Evolutionary conservation across 306 rosid genomes (phyloP), one percentile per base, ranked within the genome.

Genomic region (Myrica gale): DNA sequence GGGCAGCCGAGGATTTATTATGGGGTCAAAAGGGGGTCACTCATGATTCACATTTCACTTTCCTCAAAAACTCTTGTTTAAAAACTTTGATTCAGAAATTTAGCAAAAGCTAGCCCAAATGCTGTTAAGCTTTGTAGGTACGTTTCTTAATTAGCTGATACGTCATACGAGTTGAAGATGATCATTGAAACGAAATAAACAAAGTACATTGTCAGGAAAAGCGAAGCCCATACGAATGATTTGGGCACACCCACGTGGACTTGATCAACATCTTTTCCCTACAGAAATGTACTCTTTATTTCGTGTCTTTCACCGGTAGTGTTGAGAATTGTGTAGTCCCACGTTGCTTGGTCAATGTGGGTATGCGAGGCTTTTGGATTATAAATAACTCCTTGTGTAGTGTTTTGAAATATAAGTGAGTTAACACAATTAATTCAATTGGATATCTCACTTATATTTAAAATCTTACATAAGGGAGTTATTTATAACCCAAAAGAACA

Each of bases 161-260:
- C 68, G 72, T 32, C 3, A 32, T 51, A 10, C 68, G 72, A 41
- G 77, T 70, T 23, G 69, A 76, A 67, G 41, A 50, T n/a, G 45
- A 54, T 17, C 75, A 76, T 76, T 48, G 68, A 74, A 72, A 67
- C 11, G 53, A 2, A 75, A 48, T 56, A 52, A 80, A 69, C 19
- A 72, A 84, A 69, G 10, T 8, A 13, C 48, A 10, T 73, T 68
- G 65, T 43, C 80, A 81, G 69, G 88, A 86, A 89, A 90, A 69
- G 85, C 32, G 86, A 84, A 81, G 84, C 51, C 72, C 87, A 73
- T 83, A 78, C 84, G 78, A 85, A 91, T 89, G 83, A 91, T 91
- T 84, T 84, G 78, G 55, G 77, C 92, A 89, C 92, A 84, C n/a
- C n/a, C n/a, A n/a, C n/a, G n/a, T 89, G 94, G 77, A 78, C 71